Percentiles rank a stretch among this genome's conserved stretches.
Evolutionary conservation across 768 basidiomycete species (phyloP).

Genomic region (Collybia sordida): DNA sequence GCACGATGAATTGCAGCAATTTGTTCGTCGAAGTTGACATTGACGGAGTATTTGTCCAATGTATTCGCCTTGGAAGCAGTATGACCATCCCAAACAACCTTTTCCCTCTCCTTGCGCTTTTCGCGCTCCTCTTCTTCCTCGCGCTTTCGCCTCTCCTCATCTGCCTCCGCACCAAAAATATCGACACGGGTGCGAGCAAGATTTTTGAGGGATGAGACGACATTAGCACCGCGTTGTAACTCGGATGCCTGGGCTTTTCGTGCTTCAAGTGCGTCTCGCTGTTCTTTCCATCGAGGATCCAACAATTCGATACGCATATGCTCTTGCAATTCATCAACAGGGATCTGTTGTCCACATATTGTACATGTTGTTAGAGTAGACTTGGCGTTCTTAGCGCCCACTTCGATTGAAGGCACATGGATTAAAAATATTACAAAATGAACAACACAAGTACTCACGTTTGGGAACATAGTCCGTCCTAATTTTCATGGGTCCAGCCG

Average conservation of each 20-base stretch:
- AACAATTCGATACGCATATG: conserved; percentile 98
- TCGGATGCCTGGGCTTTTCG: conserved; percentile 90
- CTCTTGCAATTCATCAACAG: conserved; percentile 93
- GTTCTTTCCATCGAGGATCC: conserved; percentile 98
- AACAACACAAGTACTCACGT: conserved; percentile 46
- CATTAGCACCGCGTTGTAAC: conserved; percentile 88
- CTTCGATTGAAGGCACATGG: conserved; percentile 32
- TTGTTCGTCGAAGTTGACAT: conserved; percentile 96
- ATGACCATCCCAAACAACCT: conserved; percentile 98
- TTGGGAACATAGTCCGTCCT: conserved; percentile 96
- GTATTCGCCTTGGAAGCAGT: conserved; percentile 92
- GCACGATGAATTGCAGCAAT: conserved; percentile 95
- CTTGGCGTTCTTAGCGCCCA: conserved; percentile 65
- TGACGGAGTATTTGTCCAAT: conserved; percentile 89
- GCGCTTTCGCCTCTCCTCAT: conserved; percentile 84
- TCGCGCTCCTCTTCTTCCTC: conserved; percentile 87
- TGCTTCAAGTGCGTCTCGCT: conserved; percentile 84
- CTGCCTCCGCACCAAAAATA: conserved; percentile 92
- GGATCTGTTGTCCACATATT: conserved; percentile 94
- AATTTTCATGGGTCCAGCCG: conserved; percentile 87
- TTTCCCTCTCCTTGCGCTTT: conserved; percentile 85
- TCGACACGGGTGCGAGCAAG: conserved; percentile 96
- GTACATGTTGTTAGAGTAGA: conserved; percentile 83
- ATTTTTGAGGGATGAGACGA: conserved; percentile 88
- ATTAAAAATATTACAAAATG: conserved; percentile 5